A percentile compares a stretch with the other conserved stretches of the same genome.
phyloP scores from a whole-genome alignment of 768 basidiomycete genomes.

The Hirschioporus abietinus region DNA sequence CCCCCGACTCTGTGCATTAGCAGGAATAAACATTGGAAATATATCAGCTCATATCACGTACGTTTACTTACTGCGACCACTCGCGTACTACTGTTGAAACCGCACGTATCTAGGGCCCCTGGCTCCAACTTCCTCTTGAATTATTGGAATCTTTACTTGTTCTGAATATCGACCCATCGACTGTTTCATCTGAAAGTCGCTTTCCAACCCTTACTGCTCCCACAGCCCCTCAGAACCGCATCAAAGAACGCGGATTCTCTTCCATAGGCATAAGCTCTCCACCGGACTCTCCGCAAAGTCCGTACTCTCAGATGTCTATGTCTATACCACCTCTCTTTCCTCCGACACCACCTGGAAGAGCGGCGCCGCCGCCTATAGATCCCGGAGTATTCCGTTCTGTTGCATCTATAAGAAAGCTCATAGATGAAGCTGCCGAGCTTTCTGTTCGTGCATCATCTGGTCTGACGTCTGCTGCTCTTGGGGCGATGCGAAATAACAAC shows the following conservation, averaged over 20 bases:
- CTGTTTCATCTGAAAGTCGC: conserved; percentile 43
- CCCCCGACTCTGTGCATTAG: conserved; percentile 78
- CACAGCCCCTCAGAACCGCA: conserved; percentile 17
- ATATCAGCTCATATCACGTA: conserved; percentile 89
- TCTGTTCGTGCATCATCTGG: conserved; percentile 86
- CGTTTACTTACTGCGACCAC: conserved; percentile 25
- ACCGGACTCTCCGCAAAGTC: conserved; percentile 25
- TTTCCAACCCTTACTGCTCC: conserved; percentile 30
- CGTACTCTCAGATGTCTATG: conserved; percentile 19
- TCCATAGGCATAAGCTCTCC: conserved; percentile 34
- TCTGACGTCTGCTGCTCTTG: conserved; percentile 67
- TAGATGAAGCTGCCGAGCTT: conserved; percentile 86
- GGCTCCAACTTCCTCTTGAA: conserved; percentile 86
- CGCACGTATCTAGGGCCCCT: conserved; percentile 61
- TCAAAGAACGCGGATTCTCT: conserved; percentile 42
- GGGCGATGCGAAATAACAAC: conserved; percentile 43
- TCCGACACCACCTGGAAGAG: conserved; percentile 53
- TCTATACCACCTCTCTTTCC: conserved; percentile 45
- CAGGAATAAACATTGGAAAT: conserved; percentile 92
- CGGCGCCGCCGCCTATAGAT: conserved; percentile 82
- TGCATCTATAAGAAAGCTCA: conserved; percentile 66
- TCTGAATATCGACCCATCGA: conserved; percentile 71
- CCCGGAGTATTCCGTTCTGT: conserved; percentile 82
- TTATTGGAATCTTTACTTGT: conserved; percentile 75
- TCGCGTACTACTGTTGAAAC: conserved; percentile 1